Evolutionary conservation across 306 rosid genomes (phyloP).

Genomic region (Fragaria vesca): DNA sequence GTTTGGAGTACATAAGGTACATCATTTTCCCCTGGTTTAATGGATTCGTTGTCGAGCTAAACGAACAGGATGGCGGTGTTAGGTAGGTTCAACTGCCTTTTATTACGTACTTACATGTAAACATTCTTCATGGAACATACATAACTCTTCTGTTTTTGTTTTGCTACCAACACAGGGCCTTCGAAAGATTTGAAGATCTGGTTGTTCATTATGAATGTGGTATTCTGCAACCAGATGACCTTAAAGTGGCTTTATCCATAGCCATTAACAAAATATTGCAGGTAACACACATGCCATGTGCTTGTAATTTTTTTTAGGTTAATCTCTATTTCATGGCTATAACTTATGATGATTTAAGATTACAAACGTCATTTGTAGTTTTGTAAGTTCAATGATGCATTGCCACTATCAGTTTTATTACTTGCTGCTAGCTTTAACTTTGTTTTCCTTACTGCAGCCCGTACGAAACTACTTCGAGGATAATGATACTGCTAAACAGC

Average conservation of each 20-base stretch:
- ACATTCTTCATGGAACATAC: slow-evolving; percentile 3
- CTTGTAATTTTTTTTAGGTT: neutral
- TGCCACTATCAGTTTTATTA: neutral
- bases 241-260: slow-evolving; percentile 67
- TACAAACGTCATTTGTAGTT: neutral
- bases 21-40: slow-evolving; percentile 74
- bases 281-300: slow-evolving; percentile 34
- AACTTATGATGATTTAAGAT: neutral
- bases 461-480: slow-evolving; percentile 31
- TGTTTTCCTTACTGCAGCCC: neutral
- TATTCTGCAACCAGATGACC: slow-evolving; percentile 68
- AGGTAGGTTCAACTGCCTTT: slow-evolving; percentile 46
- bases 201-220: slow-evolving; percentile 57
- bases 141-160: slow-evolving; percentile 1
- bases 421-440: neutral
- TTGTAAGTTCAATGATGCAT: neutral
- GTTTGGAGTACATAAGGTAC: slow-evolving; percentile 74
- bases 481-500: slow-evolving; percentile 64
- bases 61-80: slow-evolving; percentile 58
- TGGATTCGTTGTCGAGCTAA: slow-evolving; percentile 65
- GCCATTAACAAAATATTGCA: slow-evolving; percentile 69
- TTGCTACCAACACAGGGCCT: slow-evolving; percentile 40
- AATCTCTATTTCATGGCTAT: neutral
- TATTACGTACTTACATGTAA: neutral
- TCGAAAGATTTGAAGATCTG: slow-evolving; percentile 63